A percentile compares a stretch with the other conserved stretches of the same genome.
Evolutionary conservation across 257 asterid species (phyloP).

Genomic region (Scutellaria galericulata): DNA sequence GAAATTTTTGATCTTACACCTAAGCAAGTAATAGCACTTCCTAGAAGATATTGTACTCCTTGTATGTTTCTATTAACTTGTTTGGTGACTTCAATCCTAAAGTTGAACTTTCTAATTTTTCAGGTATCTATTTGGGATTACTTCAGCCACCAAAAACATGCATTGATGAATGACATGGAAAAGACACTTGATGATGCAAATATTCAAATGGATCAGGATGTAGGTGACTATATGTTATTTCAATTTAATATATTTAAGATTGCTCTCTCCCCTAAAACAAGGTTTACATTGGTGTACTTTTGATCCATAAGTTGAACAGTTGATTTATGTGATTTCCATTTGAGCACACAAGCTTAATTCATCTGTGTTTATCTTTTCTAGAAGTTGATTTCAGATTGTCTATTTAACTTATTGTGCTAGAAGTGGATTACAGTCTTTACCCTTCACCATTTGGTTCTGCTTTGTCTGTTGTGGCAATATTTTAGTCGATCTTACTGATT

Average conservation of each 20-base stretch:
- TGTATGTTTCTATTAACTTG: constrained; percentile 31
- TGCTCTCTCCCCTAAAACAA: constrained; percentile 36
- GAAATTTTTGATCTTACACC: constrained; percentile 73
- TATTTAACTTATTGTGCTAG: constrained; percentile 1
- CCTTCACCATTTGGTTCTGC: constrained; percentile 7
- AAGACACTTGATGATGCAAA: constrained; percentile 96
- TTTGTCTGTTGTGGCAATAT: background rate
- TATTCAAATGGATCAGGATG: constrained; percentile 99
- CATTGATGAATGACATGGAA: constrained; percentile 94
- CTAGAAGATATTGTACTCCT: constrained; percentile 6
- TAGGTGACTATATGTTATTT: constrained; percentile 52
- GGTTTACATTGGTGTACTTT: constrained; percentile 31
- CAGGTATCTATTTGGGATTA: constrained; percentile 94
- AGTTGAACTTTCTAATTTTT: constrained; percentile 25
- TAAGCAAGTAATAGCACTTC: constrained; percentile 67
- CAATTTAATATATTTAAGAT: constrained; percentile 24
- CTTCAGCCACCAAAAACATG: constrained; percentile 83
- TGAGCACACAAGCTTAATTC: background rate
- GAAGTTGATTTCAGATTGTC: constrained; percentile 29
- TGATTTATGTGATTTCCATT: constrained; percentile 9
- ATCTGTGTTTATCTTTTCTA: background rate
- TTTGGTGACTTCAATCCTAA: constrained; percentile 21
- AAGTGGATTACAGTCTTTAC: background rate
- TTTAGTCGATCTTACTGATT: background rate
- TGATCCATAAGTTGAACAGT: constrained; percentile 32